Evolutionary conservation across 495 filamentous ascomycete species (phyloP), one percentile per base, ranked within the genome.

Genomic region (Hypomontagnella monticulosa): DNA sequence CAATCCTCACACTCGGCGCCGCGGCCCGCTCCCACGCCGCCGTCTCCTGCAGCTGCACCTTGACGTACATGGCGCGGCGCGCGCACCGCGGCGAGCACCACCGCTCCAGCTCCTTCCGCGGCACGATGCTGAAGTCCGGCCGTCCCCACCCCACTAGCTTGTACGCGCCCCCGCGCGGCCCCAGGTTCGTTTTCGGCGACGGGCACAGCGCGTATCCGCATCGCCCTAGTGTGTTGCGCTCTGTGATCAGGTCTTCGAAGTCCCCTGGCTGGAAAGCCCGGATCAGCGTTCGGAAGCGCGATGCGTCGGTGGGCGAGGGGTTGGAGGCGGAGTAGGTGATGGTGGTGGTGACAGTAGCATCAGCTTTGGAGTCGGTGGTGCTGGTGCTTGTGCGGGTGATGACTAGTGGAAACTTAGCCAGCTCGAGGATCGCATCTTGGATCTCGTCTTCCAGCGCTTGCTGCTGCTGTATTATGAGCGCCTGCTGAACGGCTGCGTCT

Each of bases 21-120:
- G 40, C 33, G 8, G 80, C 81, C 44, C 92, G 82, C 69, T 89
- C 83, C 91, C 91, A 95, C 6, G 89, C 89, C 0, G 91, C 91
- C 59, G 87, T 85, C 62, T 91, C 88, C 34, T 79, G 87, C 20
- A 99, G 83, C 78, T 99, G 95, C 37, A 94, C 89, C 66, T 91
- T 89, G 60, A 99, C 80, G 75, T 91, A 96, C 65, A 96, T 78
- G 14, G 91, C 93, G 36, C 89, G 82, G 64, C 87, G 83, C 1
- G 88, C 90, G 81, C 95, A 99, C 14, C 79, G 80, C 42, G 90
- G 84, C 0, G 87, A 90, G 73, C 95, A 99, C 92, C 96, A 99
- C 71, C 89, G 88, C 76, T 96, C 92, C 8, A 94, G 67, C 67
- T 89, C 84, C 52, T 86, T 84, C 7, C 79, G 83, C 9, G 89